Evolutionary conservation across 768 basidiomycete genomes (phyloP), one percentile per base, ranked within the genome.

Genomic region (Coprinopsis strossmayeri): DNA sequence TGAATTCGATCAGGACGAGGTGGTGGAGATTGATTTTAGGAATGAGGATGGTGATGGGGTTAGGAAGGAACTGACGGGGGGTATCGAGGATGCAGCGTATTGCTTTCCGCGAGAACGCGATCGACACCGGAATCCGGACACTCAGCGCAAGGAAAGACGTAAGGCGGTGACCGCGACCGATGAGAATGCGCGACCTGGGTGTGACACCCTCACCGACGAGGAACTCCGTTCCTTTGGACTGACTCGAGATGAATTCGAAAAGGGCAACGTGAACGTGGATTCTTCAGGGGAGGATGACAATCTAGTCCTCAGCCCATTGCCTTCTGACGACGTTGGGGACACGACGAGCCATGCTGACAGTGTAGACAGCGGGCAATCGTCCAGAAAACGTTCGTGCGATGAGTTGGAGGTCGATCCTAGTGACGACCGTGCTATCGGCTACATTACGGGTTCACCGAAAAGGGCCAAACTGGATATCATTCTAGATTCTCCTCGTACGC

Each of bases 1-100:
- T 1, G 48, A 53, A 5, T 44, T 47, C 24, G 55, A 45, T 30
- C 51, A 38, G 21, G 58, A 56, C 17, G 45, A 45, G 5, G 44
- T 41, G 12, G 49, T 45, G 27, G 48, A 50, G 39, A 50, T 45
- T 26, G 51, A 52, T 21, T 41, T 49, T 4, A 34, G 43, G 11
- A 48, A 46, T 27, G 12, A 42, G 10, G 9, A 21, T 26, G 40
- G 12, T 21, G 5, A 10, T 23, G 18, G 28, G 17, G 43, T 11
- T 28, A 18, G 28, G 41, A 42, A 42, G 18, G 28, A 20, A 28
- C 25, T n/a, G n/a, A n/a, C 4, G 11, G 43, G 28, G 5, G 43
- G 18, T 32, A 5, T 45, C 17, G 27, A 32, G 4, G 30, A 32
- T 20, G 43, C 43, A 15, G 27, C 43, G 9, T 45, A 45, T 27